Conservation (phyloP, 208 protist genomes). For the Trypanosoma conorhini region DNA sequence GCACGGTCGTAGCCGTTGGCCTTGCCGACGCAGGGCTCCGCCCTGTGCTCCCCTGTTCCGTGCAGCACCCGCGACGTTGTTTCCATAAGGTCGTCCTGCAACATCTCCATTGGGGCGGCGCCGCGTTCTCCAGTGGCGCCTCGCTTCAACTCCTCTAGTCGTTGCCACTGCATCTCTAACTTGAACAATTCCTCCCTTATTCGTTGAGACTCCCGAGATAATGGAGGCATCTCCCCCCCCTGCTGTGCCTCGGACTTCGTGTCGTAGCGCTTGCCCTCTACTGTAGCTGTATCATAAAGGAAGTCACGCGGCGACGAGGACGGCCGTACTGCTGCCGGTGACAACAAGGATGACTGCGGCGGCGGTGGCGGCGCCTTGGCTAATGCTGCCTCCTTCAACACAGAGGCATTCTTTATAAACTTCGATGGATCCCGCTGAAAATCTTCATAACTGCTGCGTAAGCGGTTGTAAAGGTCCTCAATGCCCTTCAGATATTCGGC, state of each 20-base stretch:
- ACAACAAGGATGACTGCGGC: not conserved
- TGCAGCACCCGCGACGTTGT: not conserved
- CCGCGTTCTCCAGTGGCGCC: constrained; percentile 20
- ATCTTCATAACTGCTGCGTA: constrained; percentile 52
- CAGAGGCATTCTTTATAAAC: constrained; percentile 18
- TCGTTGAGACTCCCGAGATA: constrained; percentile 19
- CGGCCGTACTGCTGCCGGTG: not conserved
- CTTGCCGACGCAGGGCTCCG: not conserved
- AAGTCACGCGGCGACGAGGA: not conserved
- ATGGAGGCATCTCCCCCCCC: not conserved
- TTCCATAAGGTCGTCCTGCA: not conserved
- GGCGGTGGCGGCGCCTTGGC: constrained; percentile 1
- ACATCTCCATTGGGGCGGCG: constrained; percentile 15
- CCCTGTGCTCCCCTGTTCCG: not conserved
- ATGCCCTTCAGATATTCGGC: constrained; percentile 43
- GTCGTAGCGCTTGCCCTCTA: not conserved
- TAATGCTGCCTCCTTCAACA: constrained; percentile 18
- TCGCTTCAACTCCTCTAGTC: constrained; percentile 57
- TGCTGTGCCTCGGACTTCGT: not conserved
- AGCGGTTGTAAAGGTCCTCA: constrained; percentile 52
- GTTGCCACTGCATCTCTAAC: constrained; percentile 77
- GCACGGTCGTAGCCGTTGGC: not conserved
- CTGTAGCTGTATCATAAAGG: constrained; percentile 6
- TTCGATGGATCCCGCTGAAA: constrained; percentile 28
- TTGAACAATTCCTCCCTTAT: constrained; percentile 50